Evolutionary conservation across 2,329 filamentous ascomycete genomes (phyloP), one percentile per base, ranked within the genome.

Genomic region (Aspergillus ustus): DNA sequence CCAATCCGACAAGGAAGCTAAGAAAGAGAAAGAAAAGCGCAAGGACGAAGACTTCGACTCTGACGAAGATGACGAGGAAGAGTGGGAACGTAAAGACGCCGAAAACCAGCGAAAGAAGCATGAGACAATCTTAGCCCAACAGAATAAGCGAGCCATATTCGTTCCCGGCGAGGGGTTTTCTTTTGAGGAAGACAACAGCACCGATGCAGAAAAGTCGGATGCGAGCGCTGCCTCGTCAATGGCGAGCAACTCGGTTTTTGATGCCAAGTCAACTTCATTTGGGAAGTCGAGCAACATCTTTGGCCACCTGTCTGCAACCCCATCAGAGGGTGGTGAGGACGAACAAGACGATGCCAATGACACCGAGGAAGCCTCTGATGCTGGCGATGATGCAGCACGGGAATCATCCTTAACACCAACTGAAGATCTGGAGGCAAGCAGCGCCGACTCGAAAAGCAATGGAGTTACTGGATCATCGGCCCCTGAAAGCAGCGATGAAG

Each of bases 11-110:
- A 73, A 78, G 54, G 71, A 73, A 34, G 76, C 77, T 52, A 78
- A 79, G 49, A 75, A 78, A 51, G 80, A 79, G 50, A 80, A 78
- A 60, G 77, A 75, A 58, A 82, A 82, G 69, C 79, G 81, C 53
- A 83, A 82, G 69, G 80, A 76, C 3, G 81, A 83, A 54, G 81
- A 83, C 22, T 83, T 80, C 62, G 82, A 84, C 64, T 83, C 81
- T 7, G 82, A 83, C 15, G 81, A 83, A 57, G 81, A 84, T 46
- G 80, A 83, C 48, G 79, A 82, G 64, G 81, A 73, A 29, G 76
- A 80, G 51, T 84, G 81, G 78, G 79, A 82, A 60, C 77, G 78
- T 57, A 73, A 75, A 59, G 74, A 84, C 66, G 76, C 76, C 45
- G 80, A 81, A 66, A 71, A 80, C 66, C 79, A 81, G 65, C 77